Base-by-base conservation (phyloP, 2,329 filamentous ascomycete species). In the Zymoseptoria brevis region DNA sequence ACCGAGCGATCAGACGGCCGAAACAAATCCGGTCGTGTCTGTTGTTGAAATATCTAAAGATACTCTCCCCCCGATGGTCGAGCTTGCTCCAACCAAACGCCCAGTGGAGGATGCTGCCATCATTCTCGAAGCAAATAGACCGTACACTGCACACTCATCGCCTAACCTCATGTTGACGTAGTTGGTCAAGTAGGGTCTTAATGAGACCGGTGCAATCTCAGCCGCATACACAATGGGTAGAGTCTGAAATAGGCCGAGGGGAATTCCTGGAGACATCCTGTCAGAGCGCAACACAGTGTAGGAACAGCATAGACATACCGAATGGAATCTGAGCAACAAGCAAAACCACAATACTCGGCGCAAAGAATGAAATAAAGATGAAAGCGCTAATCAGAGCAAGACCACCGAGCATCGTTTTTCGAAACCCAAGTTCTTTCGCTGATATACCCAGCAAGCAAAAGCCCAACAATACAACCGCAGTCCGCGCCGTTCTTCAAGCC, bases 381-480 rank as follows among this genome's bases (percentile, higher is more conserved):
- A 85, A 86, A 26, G 76, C 63, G 13, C 78, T 69, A 71, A 84
- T 71, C 73, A 72, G 86, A 72, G 63, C 80, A 35, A 77, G 66
- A 54, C 87, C 76, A 30, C 81, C 83, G 58, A 88, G 81, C 62
- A 88, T 80, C 29, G 84, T 87, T 67, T 81, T 65, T 21, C 64
- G 61, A 29, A 65, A 69, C 4, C 70, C 70, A 50, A 62, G 67
- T 8, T 8, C 63, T 59, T 71, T 88, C 85, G 16, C 83, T 83
- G 53, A 87, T 72, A 71, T 79, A 84, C 50, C 86, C 87, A 68
- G 87, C 87, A 71, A 87, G 76, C 64, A 87, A 74, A 54, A 88
- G 77, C 16, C 87, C 87, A 59, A 88, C 79, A 56, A 89, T 84
- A 68, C 86, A 70, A 57, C 66, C 67, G 4, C 62, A 52, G 56